Conservation (phyloP, 2,329 filamentous ascomycete genomes). For the Botrytis deweyae region DNA sequence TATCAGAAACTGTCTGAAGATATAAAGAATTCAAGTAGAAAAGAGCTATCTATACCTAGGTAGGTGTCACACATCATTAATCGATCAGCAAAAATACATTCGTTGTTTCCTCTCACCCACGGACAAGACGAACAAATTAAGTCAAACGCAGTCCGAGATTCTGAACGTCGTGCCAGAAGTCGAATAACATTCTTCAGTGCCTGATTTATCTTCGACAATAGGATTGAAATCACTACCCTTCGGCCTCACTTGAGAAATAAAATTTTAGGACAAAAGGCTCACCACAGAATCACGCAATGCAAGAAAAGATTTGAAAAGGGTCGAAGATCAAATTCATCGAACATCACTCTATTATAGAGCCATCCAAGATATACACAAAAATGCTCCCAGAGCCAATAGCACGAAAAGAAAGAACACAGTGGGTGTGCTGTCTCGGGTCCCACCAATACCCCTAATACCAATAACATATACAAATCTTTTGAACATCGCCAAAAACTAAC, state of each 20-base stretch:
- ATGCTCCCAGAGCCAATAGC: constrained; percentile 7
- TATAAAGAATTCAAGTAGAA: neutral
- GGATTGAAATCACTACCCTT: neutral
- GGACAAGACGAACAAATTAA: neutral
- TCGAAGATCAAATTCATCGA: neutral
- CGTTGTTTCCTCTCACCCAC: neutral
- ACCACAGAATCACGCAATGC: neutral
- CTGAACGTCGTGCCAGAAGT: neutral
- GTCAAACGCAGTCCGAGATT: neutral
- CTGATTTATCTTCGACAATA: neutral
- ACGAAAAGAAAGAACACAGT: constrained; percentile 13
- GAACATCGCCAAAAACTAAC: neutral
- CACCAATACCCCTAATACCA: neutral
- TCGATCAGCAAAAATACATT: neutral
- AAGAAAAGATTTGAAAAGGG: neutral
- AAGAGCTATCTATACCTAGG: neutral
- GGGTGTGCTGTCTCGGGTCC: constrained; percentile 4
- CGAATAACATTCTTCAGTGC: neutral
- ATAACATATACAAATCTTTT: neutral
- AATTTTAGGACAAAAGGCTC: neutral
- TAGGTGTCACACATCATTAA: neutral
- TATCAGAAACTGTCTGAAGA: neutral
- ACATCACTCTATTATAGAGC: neutral
- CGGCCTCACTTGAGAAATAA: neutral
- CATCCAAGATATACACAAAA: constrained; percentile 11